Evolutionary conservation across 345 rosid species (phyloP), one percentile per base, ranked within the genome.

Genomic region (Gossypium turneri): DNA sequence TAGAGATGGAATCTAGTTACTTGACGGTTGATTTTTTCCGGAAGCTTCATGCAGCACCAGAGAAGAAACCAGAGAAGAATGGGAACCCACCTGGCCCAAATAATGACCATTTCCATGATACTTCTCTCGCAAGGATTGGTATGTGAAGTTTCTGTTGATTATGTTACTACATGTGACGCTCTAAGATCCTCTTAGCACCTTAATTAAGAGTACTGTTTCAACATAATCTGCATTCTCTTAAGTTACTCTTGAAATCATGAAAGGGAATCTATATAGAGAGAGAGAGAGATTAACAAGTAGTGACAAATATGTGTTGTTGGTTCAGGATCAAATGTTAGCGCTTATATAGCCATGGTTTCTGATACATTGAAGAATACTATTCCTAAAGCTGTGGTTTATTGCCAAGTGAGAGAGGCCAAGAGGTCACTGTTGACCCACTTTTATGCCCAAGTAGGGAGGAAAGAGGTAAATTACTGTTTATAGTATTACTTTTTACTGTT

Each of bases 1-100:
- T 95, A 24, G 99, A 95, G 72, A 95, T 95, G 99, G 99, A 95
- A 66, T 93, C 99, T 70, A 92, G 93, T 86, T 93, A 95, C 80
- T 84, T 95, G 47, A 95, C 99, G 0, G 99, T 92, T 82, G 99
- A 95, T 53, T 95, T 95, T 84, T 93, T 93, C 87, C 82, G 99
- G 77, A 95, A 95, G 84, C 88, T 95, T 81, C 94, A 92, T 73
- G 76, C 84, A 10, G 97, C 93, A 81, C 89, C 97, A 12, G 99
- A 93, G 81, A 95, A 89, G 79, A 85, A 86, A 80, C 86, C 92
- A 11, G 98, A 92, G 79, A 95, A 91, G 79, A 85, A 86, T 73
- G 74, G 82, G 50, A 87, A 86, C 76, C 79, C 78, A 58, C 87
- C 88, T 75, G 79, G 62, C 53, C 89, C 85, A 77, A 90, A 87